These are phyloP conservation scores for Jacaranda copaia DNA, from an alignment of 257 asterid species.

Conservation along the genomic window DNA sequence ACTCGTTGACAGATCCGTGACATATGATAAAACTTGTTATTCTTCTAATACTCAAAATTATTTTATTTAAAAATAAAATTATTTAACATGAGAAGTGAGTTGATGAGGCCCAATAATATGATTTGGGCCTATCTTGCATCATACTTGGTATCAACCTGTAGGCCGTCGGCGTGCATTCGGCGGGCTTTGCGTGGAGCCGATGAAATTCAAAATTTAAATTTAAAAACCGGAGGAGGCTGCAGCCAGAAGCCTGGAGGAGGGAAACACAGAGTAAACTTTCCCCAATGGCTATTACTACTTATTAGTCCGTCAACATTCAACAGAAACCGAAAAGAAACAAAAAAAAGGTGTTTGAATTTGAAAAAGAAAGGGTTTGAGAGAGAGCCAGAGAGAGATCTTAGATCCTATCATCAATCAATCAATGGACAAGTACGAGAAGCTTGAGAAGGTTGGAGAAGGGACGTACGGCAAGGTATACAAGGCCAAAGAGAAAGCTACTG, in stretches of 20 bases:
- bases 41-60: too few species aligned
- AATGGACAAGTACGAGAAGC: constrained; percentile 84
- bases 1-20: too few species aligned
- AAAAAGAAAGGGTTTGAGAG: not conserved
- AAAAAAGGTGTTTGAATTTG: too few species aligned
- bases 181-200: constrained; percentile 19
- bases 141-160: not conserved
- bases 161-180: not conserved
- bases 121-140: not conserved
- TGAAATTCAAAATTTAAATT: constrained; percentile 37
- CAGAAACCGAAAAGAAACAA: too few species aligned
- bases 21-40: too few species aligned
- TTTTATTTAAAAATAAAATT: too few species aligned
- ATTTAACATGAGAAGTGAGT: too few species aligned
- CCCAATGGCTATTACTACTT: not conserved
- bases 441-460: constrained; percentile 98
- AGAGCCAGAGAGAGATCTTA: not conserved
- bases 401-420: constrained; percentile 9
- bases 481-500: constrained; percentile 89
- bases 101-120: too few species aligned
- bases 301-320: too few species aligned
- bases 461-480: constrained; percentile 97
- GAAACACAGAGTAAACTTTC: not conserved
- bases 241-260: not conserved
- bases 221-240: not conserved